These are phyloP conservation scores for Aspergillus fijiensis DNA, from an alignment of 2,329 filamentous ascomycete species.

Conservation along the genomic window DNA sequence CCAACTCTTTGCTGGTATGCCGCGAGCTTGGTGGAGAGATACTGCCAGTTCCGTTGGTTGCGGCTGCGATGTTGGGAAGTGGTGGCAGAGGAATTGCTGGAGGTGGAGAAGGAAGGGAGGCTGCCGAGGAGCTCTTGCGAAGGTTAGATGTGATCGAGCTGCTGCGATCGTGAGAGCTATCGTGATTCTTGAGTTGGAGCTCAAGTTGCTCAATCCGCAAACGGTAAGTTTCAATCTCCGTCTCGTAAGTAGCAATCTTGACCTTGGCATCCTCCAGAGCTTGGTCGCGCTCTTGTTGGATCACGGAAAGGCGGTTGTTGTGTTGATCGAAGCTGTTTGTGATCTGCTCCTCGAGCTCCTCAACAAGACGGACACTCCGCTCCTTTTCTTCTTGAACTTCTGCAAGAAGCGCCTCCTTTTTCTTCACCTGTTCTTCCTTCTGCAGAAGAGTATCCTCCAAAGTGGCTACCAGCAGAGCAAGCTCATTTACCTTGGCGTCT, in stretches of 20 bases:
- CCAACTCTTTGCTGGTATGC: slow-evolving; percentile 78
- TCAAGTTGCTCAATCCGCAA: slow-evolving; percentile 67
- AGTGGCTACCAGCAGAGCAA: slow-evolving; percentile 50
- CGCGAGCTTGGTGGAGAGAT: slow-evolving; percentile 62
- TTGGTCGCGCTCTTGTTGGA: slow-evolving; percentile 70
- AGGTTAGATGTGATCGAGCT: slow-evolving; percentile 66
- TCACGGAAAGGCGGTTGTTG: slow-evolving; percentile 82
- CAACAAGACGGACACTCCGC: slow-evolving; percentile 87
- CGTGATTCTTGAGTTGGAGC: slow-evolving; percentile 46
- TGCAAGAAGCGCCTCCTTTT: slow-evolving; percentile 48
- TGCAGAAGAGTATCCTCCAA: slow-evolving; percentile 47
- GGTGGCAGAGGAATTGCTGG: slow-evolving; percentile 95
- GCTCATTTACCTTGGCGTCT: slow-evolving; percentile 57
- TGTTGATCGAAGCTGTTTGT: slow-evolving; percentile 94
- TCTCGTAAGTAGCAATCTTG: slow-evolving; percentile 62
- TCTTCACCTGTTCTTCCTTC: slow-evolving; percentile 47
- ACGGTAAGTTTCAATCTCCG: slow-evolving; percentile 62
- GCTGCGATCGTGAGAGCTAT: slow-evolving; percentile 53
- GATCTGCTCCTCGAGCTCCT: slow-evolving; percentile 95
- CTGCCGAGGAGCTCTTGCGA: slow-evolving; percentile 79
- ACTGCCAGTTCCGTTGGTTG: slow-evolving; percentile 52
- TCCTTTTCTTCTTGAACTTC: slow-evolving; percentile 67
- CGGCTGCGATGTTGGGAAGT: slow-evolving; percentile 64
- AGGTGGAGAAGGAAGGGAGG: slow-evolving; percentile 86
- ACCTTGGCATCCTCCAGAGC: slow-evolving; percentile 77